phyloP scores from a whole-genome alignment of 2,329 filamentous ascomycete species.

The Coleophoma crateriformis region DNA sequence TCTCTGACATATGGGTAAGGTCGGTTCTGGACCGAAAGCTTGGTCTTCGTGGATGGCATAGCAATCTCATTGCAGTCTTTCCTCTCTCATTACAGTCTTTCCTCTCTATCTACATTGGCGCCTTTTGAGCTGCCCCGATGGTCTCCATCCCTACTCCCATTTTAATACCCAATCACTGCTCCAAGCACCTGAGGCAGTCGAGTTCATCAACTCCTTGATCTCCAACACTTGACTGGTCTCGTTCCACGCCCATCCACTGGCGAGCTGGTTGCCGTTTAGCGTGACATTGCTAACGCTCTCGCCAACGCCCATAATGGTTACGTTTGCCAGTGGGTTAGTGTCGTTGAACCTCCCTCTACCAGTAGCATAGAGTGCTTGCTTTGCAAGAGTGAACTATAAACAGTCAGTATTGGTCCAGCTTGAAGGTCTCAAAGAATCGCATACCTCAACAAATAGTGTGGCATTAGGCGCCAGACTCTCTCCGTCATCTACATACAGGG shows the following conservation, averaged over 20 bases:
- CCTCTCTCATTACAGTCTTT: too few relatives aligned
- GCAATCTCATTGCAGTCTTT: too few relatives aligned
- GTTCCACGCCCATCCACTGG: constrained; percentile 42
- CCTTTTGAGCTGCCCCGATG: too few relatives aligned
- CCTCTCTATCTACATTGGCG: too few relatives aligned
- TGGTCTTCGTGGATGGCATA: too few relatives aligned
- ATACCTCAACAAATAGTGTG: constrained; percentile 44
- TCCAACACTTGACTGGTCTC: constrained; percentile 39
- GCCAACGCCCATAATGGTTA: constrained; percentile 56
- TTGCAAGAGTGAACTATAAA: constrained; percentile 34
- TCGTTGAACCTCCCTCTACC: constrained; percentile 49
- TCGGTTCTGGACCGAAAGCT: too few relatives aligned
- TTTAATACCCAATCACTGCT: constrained; percentile 47
- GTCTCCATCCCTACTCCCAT: constrained; percentile 32
- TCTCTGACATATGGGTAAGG: too few relatives aligned
- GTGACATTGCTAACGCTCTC: constrained; percentile 36
- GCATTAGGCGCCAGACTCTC: constrained; percentile 54
- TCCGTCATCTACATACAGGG: constrained; percentile 71
- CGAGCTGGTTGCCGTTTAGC: constrained; percentile 43
- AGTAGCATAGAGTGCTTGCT: constrained; percentile 39
- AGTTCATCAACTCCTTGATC: constrained; percentile 41
- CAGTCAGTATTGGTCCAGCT: neutral
- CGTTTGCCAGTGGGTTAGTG: constrained; percentile 50
- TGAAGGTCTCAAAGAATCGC: neutral
- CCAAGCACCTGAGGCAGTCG: constrained; percentile 53